phyloP scores from a whole-genome alignment of 192 early-diverging fungal species.

The Dissophora ornata region DNA sequence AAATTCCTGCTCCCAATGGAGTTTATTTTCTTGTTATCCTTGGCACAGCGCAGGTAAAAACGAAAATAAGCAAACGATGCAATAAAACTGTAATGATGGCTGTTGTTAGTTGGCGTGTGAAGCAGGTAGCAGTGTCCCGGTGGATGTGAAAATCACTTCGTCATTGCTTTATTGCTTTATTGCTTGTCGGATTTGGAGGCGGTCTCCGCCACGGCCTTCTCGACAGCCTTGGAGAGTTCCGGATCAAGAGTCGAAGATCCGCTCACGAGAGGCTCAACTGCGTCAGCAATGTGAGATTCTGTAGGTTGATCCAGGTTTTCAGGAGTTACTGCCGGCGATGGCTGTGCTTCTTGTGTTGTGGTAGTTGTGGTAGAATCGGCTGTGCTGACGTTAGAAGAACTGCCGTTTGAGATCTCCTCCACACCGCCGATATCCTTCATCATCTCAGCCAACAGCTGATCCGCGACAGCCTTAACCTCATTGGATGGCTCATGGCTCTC shows the following conservation, averaged over 20 bases:
- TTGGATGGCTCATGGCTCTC: conserved; percentile 20
- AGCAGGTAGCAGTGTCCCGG: too few species aligned
- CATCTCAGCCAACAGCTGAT: conserved; percentile 49
- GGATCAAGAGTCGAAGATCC: conserved; percentile 25
- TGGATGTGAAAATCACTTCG: too few species aligned
- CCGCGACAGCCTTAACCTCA: conserved; percentile 48
- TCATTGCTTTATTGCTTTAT: too few species aligned
- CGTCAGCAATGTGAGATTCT: conserved; percentile 29
- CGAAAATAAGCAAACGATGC: too few species aligned
- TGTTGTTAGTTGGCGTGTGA: too few species aligned
- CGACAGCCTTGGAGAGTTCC: conserved; percentile 37
- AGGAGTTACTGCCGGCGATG: conserved; percentile 11
- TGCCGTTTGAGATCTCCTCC: conserved; percentile 27
- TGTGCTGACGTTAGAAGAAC: not conserved
- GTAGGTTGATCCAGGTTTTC: conserved; percentile 25
- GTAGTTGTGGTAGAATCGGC: not conserved
- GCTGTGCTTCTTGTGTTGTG: conserved; percentile 13
- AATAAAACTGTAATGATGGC: too few species aligned
- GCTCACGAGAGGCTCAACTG: conserved; percentile 29
- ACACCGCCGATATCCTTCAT: conserved; percentile 50
- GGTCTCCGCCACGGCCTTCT: conserved; percentile 38
- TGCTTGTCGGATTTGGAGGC: conserved; percentile 34
- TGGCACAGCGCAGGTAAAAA: too few species aligned
- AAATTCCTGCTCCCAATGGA: too few species aligned
- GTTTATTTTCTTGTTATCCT: too few species aligned